Evolutionary conservation across 23 red algal species (phyloP).

Genomic region (Agarophyton chilense): DNA sequence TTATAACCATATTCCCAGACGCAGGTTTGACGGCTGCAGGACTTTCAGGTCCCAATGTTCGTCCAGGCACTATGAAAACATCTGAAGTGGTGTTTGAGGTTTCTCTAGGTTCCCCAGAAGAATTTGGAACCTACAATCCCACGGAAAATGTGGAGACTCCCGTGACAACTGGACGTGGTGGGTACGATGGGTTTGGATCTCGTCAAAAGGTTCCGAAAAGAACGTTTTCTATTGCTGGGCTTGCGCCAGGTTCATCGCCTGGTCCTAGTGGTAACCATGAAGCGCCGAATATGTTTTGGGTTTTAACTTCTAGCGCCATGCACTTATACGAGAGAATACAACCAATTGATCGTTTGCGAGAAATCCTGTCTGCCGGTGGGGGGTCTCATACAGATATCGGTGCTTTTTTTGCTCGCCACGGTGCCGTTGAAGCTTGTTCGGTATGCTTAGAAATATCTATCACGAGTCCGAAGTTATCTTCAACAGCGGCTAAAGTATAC

Average conservation of each 20-base stretch:
- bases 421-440: conserved; percentile 74
- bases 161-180: not conserved
- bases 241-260: not conserved
- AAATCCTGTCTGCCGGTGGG: conserved; percentile 36
- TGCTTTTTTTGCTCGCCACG: conserved; percentile 76
- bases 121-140: not conserved
- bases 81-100: conserved; percentile 46
- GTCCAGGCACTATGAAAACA: conserved; percentile 6
- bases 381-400: conserved; percentile 26
- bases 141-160: conserved; percentile 2
- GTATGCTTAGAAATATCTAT: conserved; percentile 75
- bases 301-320: conserved; percentile 64
- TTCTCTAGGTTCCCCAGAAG: conserved; percentile 15
- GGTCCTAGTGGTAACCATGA: not conserved
- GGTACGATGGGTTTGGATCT: conserved; percentile 12
- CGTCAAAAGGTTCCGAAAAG: conserved; percentile 20
- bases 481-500: conserved; percentile 40
- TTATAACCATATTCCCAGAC: conserved; percentile 48
- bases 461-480: not conserved
- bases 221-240: conserved; percentile 56
- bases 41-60: not conserved
- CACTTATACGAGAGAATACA: conserved; percentile 63
- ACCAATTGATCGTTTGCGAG: conserved; percentile 55
- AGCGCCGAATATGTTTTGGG: conserved; percentile 54
- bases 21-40: conserved; percentile 1